A percentile compares a stretch with the other conserved stretches of the same genome.
Conservation (phyloP, 257 asterid species). For the Haberlea rhodopensis region DNA sequence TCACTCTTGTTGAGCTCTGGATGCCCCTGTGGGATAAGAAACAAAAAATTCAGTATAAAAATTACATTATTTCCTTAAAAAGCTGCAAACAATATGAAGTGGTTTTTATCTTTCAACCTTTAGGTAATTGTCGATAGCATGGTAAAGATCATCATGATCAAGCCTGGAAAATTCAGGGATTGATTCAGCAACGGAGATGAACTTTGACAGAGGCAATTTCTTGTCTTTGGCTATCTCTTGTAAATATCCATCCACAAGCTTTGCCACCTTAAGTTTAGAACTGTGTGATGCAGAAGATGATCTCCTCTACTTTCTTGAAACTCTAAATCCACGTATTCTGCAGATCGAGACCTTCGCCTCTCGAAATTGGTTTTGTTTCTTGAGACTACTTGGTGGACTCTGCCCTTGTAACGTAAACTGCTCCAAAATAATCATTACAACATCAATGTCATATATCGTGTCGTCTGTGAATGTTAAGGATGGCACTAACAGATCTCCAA, state of each 20-base stretch:
- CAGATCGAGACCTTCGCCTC: constrained; percentile 82
- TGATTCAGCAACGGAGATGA: constrained; percentile 61
- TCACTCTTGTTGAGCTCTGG: constrained; percentile 73
- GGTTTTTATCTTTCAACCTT: constrained; percentile 46
- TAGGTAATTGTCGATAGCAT: constrained; percentile 75
- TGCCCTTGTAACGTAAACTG: constrained; percentile 75
- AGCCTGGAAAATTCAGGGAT: constrained; percentile 73
- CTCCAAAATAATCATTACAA: constrained; percentile 55
- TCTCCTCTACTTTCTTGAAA: constrained; percentile 73
- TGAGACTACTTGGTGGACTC: constrained; percentile 76
- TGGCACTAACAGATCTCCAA: constrained; percentile 66
- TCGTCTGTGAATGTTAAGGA: constrained; percentile 35
- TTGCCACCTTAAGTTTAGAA: constrained; percentile 74
- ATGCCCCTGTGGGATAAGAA: constrained; percentile 53
- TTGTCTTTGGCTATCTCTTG: constrained; percentile 62
- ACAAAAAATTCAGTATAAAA: background rate
- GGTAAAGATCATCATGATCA: constrained; percentile 88
- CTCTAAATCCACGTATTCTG: constrained; percentile 62
- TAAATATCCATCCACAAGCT: constrained; percentile 71
- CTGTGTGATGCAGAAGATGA: constrained; percentile 88
- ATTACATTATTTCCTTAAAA: background rate
- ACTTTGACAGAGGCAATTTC: constrained; percentile 53
- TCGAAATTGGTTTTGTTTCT: constrained; percentile 45
- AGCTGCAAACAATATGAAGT: background rate
- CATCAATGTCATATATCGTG: constrained; percentile 55